Base-by-base conservation (phyloP, 768 basidiomycete species). In the Amanita inopinata region DNA sequence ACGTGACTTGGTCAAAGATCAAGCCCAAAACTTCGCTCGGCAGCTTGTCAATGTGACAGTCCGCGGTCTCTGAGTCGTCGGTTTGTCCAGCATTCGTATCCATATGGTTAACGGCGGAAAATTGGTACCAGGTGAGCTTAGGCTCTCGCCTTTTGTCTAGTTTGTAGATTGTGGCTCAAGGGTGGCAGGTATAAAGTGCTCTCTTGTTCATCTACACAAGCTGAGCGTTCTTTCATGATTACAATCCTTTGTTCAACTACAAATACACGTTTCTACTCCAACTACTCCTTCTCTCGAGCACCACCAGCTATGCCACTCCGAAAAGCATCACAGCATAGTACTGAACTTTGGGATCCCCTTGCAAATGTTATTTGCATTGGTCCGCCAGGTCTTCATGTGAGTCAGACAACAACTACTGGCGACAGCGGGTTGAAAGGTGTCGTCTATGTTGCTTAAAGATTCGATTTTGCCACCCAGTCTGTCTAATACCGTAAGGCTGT, bases 1-100 rank as follows among this genome's bases (percentile, higher is more conserved):
- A 43, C 5, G 42, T 43, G 25, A 36, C 35, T n/a, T 43, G 25
- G 34, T 43, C 42, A 31, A 43, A 36, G 42, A 43, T 30, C 11
- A 36, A 28, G n/a, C 17, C 11, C 25, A 43, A 18, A 17, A 43
- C 18, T 22, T 43, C 42, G 24, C 19, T 36, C 24, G 42, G 42
- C 19, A 43, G 42, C 23, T 28, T 37, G 34, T 37, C 25, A 6
- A 35, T 6, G 14, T 12, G 40, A 11, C 20, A 33, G n/a, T 20
- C 19, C 17, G 22, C 8, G 5, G 15, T 24, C 4, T 24, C n/a
- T n/a, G 14, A 33, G 27, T 42, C 20, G 20, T 20, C 32, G 32
- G 14, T 23, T 42, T 3, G 30, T 31, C n/a, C 14, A 31, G 39
- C 39, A 15, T 14, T 14, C n/a, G n/a, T n/a, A 15, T 33, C 32